Evolutionary conservation across 2,329 filamentous ascomycete genomes (phyloP), one percentile per base, ranked within the genome.

Genomic region (Fusarium sp.): DNA sequence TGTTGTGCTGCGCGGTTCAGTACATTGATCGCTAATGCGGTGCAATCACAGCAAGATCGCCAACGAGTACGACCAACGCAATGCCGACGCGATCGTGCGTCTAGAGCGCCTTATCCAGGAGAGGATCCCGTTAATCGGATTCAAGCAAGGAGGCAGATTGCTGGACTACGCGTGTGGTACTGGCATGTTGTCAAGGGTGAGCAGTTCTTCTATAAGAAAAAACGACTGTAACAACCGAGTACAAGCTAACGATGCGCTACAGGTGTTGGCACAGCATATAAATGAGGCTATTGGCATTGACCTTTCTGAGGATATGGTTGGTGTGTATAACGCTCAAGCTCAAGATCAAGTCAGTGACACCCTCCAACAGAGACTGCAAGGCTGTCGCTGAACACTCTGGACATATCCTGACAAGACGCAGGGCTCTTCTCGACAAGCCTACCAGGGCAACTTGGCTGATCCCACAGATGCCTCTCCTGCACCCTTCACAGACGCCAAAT

Each of bases 151-250:
- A 73, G 59, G 82, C 88, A 85, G 85, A 47, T 79, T 93, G 22
- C 82, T 94, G 3, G 92, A 94, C 77, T 94, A 94, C 78, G 92
- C 92, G 18, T 94, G 92, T 75, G 92, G 92, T 11, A 90, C 90
- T 8, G 91, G 91, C 4, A 79, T 88, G 57, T 83, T 92, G 67
- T 91, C 90, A 14, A 84, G 86, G 77, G 90, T 91, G 76, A 71
- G 84, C 80, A 22, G 30, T 55, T 44, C 22, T 14, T 20, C 29
- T 51, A 4, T 13, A 18, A 10, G 27, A 58, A 25, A 46, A 56
- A 14, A 22, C 16, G 10, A 24, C 49, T 58, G 22, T 30, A 14
- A 42, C 27, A 46, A 22, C 16, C 18, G 24, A 32, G 57, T 22
- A 16, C 29, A 45, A 51, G 46, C 55, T 67, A 24, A 65, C 29